A percentile compares a stretch with the other conserved stretches of the same genome.
Conservation (phyloP, 495 filamentous ascomycete species). For the Penicillium maclennaniae region DNA sequence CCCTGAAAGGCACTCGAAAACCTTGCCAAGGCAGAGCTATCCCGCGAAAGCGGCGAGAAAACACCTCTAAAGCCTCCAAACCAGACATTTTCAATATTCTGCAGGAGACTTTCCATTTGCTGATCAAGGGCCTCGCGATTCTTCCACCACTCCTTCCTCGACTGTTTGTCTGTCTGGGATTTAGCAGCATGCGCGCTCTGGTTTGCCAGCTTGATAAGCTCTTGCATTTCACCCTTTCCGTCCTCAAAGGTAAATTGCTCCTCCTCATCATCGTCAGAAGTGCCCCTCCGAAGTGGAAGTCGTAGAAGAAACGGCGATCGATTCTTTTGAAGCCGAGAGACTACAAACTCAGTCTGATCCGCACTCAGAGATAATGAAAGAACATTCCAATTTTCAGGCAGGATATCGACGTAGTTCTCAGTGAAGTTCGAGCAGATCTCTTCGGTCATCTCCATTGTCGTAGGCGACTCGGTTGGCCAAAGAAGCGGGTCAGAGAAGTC, state of each 20-base stretch:
- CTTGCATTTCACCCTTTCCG: slow-evolving; percentile 70
- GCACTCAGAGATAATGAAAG: slow-evolving; percentile 82
- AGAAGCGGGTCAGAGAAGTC: slow-evolving; percentile 38
- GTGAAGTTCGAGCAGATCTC: slow-evolving; percentile 34
- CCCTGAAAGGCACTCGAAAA: slow-evolving; percentile 74
- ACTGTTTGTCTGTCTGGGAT: slow-evolving; percentile 53
- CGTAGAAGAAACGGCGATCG: slow-evolving; percentile 78
- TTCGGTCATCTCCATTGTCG: slow-evolving; percentile 19
- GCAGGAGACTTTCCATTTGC: slow-evolving; percentile 70
- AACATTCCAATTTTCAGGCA: slow-evolving; percentile 78
- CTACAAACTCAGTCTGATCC: slow-evolving; percentile 71
- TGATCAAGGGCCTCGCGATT: slow-evolving; percentile 74
- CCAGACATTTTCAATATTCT: slow-evolving; percentile 88
- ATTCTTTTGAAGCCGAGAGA: slow-evolving; percentile 70
- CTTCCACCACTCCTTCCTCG: slow-evolving; percentile 83
- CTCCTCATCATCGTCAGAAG: slow-evolving; percentile 75
- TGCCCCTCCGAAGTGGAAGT: slow-evolving; percentile 76
- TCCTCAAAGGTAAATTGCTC: slow-evolving; percentile 79
- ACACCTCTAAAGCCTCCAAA: slow-evolving; percentile 90
- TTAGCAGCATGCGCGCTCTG: slow-evolving; percentile 72
- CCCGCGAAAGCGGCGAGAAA: slow-evolving; percentile 67
- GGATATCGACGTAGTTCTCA: slow-evolving; percentile 52
- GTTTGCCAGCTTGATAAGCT: slow-evolving; percentile 78
- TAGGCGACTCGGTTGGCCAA: slow-evolving; percentile 30
- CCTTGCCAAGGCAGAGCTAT: slow-evolving; percentile 57